Conservation (phyloP, 495 filamentous ascomycete genomes). For the Talaromyces wortmannii region DNA sequence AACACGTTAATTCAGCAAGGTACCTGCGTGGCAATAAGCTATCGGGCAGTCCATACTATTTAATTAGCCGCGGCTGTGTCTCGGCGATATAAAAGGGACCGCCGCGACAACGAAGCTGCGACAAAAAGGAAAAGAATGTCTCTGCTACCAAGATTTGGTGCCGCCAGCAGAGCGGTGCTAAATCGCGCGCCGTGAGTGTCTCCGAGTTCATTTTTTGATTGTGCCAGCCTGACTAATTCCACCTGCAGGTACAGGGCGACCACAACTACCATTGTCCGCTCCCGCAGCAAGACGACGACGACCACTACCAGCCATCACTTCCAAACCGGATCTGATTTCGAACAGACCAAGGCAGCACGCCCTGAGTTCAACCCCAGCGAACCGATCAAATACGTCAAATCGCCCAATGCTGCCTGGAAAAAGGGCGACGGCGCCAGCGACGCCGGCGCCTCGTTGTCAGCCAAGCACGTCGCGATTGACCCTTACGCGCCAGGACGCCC, state of each 20-base stretch:
- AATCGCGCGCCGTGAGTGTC: background rate
- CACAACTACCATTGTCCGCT: background rate
- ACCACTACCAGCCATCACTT: background rate
- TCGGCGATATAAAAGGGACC: too few relatives aligned
- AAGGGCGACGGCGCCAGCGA: constrained; percentile 71
- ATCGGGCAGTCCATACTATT: too few relatives aligned
- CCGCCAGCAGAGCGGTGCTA: background rate
- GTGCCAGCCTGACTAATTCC: too few relatives aligned
- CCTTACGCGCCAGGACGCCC: constrained; percentile 68
- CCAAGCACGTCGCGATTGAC: constrained; percentile 72
- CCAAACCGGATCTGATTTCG: constrained; percentile 52
- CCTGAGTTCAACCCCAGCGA: constrained; percentile 52
- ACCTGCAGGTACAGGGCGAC: too few relatives aligned
- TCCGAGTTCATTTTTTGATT: background rate
- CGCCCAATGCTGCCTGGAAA: constrained; percentile 69
- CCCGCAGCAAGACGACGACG: background rate
- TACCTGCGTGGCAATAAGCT: too few relatives aligned
- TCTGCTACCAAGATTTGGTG: background rate
- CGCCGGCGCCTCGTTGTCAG: constrained; percentile 42
- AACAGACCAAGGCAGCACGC: constrained; percentile 64
- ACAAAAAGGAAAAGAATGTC: background rate
- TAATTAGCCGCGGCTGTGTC: too few relatives aligned
- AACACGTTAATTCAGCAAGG: too few relatives aligned
- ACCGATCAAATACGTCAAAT: constrained; percentile 58
- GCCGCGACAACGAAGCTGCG: too few relatives aligned